A percentile compares a stretch with the other conserved stretches of the same genome.
Conservation (phyloP, 2,329 filamentous ascomycete species). For the Diaporthe nobilis region DNA sequence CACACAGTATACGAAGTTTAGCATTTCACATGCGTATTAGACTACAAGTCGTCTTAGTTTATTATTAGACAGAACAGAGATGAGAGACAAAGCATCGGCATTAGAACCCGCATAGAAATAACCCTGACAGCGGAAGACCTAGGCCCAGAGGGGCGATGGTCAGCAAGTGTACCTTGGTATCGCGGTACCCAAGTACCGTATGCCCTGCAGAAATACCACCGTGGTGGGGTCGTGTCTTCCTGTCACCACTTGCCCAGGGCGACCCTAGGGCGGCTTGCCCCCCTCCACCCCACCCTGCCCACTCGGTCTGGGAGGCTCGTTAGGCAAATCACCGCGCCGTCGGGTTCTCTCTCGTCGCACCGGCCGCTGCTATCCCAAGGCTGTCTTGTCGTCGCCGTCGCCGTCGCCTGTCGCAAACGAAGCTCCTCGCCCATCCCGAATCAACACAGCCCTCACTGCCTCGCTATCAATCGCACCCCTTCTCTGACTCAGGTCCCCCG, state of each 20-base stretch:
- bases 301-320: slow-evolving; percentile 32
- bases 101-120: not conserved
- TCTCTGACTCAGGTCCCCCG: not conserved
- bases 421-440: slow-evolving; percentile 7
- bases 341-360: slow-evolving; percentile 23
- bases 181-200: slow-evolving; percentile 17
- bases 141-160: slow-evolving; percentile 11
- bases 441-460: not conserved
- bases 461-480: not conserved
- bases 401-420: slow-evolving; percentile 12
- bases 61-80: slow-evolving; percentile 24
- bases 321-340: slow-evolving; percentile 33
- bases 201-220: slow-evolving; percentile 24
- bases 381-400: slow-evolving; percentile 19
- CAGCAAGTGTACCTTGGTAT: not conserved
- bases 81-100: slow-evolving; percentile 5
- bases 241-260: slow-evolving; percentile 8
- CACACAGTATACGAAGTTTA: not conserved
- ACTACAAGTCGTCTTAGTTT: slow-evolving; percentile 5
- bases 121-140: slow-evolving; percentile 16
- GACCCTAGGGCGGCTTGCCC: slow-evolving; percentile 11
- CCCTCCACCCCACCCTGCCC: slow-evolving; percentile 24
- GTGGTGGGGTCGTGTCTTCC: slow-evolving; percentile 26
- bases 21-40: not conserved
- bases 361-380: slow-evolving; percentile 30